Percentiles rank a stretch among this genome's conserved stretches.
Evolutionary conservation across 768 basidiomycete genomes (phyloP).

Genomic region (Cytidiella melzeri): DNA sequence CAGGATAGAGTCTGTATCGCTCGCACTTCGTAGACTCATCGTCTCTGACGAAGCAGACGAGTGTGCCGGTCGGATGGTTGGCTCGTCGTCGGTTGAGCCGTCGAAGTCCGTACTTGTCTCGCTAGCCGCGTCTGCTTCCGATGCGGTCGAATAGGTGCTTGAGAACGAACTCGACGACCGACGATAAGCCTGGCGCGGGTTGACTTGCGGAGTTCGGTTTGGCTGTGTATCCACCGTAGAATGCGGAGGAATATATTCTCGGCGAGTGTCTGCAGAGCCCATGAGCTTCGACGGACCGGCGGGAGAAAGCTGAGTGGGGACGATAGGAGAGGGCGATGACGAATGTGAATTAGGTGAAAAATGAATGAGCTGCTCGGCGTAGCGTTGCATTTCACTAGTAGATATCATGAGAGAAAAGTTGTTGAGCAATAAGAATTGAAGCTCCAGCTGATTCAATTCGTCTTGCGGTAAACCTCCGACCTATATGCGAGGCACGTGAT

Average conservation of each 20-base stretch:
- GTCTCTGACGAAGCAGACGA: constrained; percentile 34
- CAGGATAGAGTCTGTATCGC: constrained; percentile 25
- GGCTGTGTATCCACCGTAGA: neutral
- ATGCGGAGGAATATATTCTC: constrained; percentile 33
- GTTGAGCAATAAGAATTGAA: constrained; percentile 94
- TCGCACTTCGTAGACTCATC: constrained; percentile 25
- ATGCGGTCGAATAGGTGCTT: constrained; percentile 9
- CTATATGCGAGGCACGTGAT: constrained; percentile 32
- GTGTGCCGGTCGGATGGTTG: constrained; percentile 61
- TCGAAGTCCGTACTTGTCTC: constrained; percentile 43
- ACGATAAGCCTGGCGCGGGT: constrained; percentile 9
- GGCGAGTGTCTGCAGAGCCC: constrained; percentile 50
- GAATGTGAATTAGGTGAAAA: constrained; percentile 39
- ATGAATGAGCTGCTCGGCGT: constrained; percentile 82
- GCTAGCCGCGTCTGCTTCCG: constrained; percentile 20
- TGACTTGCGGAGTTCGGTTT: constrained; percentile 15
- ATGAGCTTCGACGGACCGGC: constrained; percentile 41
- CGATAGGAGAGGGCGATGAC: constrained; percentile 19
- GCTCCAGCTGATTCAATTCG: constrained; percentile 93
- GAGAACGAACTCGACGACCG: constrained; percentile 17
- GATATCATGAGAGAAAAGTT: constrained; percentile 90
- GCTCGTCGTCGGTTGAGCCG: constrained; percentile 70
- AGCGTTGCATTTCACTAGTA: constrained; percentile 87
- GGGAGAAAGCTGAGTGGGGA: constrained; percentile 17
- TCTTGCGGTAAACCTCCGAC: constrained; percentile 92